These are phyloP conservation scores for Dendrocalamus sinicus DNA, from an alignment of 176 grass and related monocot species.

Conservation along the genomic window DNA sequence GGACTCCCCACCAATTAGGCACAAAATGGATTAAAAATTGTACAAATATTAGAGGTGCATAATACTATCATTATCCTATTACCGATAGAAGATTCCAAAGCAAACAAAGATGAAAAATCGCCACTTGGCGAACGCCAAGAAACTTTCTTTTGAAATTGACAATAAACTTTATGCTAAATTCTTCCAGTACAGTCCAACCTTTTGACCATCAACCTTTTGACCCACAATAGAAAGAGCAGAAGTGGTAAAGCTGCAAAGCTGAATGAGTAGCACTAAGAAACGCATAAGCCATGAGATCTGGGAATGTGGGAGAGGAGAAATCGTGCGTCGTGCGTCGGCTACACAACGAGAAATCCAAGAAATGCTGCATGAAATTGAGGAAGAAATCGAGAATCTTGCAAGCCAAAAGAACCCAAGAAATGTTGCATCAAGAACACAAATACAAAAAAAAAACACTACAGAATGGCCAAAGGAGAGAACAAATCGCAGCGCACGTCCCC, in stretches of 20 bases:
- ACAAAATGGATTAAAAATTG: not conserved
- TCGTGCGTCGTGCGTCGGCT: not conserved
- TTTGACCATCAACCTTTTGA: conserved; percentile 19
- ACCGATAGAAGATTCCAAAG: conserved; percentile 44
- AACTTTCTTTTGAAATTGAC: conserved; percentile 37
- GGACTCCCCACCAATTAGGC: not conserved
- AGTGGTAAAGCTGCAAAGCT: not conserved
- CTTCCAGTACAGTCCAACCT: not conserved
- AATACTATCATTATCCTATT: conserved; percentile 11
- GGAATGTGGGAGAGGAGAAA: not conserved
- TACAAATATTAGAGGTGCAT: not conserved
- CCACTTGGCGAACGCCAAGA: conserved; percentile 30
- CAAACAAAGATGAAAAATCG: conserved; percentile 32
- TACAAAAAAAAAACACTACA: not conserved
- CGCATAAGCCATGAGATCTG: not conserved
- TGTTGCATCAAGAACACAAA: not conserved
- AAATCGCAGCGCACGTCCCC: not conserved
- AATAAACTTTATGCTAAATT: not conserved
- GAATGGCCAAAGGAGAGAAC: not conserved
- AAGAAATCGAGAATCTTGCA: not conserved
- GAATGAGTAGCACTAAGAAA: not conserved
- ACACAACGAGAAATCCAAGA: conserved; percentile 5
- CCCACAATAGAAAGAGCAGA: not conserved
- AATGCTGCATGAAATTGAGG: not conserved
- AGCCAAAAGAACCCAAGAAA: conserved; percentile 5